Base-by-base conservation (phyloP, 352 stramenopile species). In the Discostella stelligera region DNA sequence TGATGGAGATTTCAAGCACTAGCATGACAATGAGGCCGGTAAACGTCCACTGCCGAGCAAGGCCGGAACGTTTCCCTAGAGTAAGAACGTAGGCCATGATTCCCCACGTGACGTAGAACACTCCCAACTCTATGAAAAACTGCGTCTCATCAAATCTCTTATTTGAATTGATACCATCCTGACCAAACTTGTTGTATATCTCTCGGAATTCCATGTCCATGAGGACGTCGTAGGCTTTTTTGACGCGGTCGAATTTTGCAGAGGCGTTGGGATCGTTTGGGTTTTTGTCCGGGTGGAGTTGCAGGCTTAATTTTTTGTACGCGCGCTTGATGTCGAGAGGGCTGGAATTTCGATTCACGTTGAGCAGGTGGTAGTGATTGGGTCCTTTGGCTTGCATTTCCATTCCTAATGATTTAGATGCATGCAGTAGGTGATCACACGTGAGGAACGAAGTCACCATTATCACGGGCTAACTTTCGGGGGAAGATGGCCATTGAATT, bases 271-370 rank as follows among this genome's bases (percentile, higher is more conserved):
- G 92, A 65, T 83, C 75, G 27, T 94, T 97, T 56, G 93, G 92
- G 83, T 98, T 98, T 86, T 98, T 98, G 86, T 99, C 96, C 1
- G 96, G 96, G 71, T 99, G 96, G 21, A 98, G 90, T 84, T 98
- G 94, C 14, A 99, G 86, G 7, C 93, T 97, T 25, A 96, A 90
- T 68, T 91, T 87, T 79, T 97, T 96, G 90, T 98, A 99, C n/a
- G 96, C 94, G 30, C 94, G 93, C 84, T 99, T 99, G 79, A 98
- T 98, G 73, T 99, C 96, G 3, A 95, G 70, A 48, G 94, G 94
- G 50, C 89, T 95, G 3, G 95, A 93, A 61, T 96, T 92, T 64
- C 96, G 94, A 20, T 85, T 89, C 49, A 98, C 90, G 44, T 91
- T 94, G 6, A 99, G 83, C 46, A 98, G 84, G 61, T 93, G 81